A percentile compares a stretch with the other conserved stretches of the same genome.
Evolutionary conservation across 768 basidiomycete genomes (phyloP).

Genomic region (Naganishia kalamii): DNA sequence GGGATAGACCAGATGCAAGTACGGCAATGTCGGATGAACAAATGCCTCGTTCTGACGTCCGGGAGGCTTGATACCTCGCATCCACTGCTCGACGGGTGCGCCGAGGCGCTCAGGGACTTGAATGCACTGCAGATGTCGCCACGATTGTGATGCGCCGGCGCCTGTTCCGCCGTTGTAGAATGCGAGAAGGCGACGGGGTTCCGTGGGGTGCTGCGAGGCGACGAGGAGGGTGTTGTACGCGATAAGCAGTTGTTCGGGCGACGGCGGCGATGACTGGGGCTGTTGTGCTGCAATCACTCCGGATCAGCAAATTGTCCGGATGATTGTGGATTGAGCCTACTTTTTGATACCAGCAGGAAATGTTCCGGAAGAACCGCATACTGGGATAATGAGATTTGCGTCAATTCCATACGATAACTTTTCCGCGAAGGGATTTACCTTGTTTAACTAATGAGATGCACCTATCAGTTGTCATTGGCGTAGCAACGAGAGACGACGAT

Average conservation of each 20-base stretch:
- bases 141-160: slow-evolving; percentile 77
- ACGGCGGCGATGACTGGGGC: slow-evolving; percentile 69
- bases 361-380: slow-evolving; percentile 77
- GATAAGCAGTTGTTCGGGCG: slow-evolving; percentile 70
- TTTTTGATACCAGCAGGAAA: slow-evolving; percentile 80
- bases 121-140: slow-evolving; percentile 86
- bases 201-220: slow-evolving; percentile 55
- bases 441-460: slow-evolving; percentile 30
- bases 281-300: slow-evolving; percentile 28
- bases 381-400: slow-evolving; percentile 23
- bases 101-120: slow-evolving; percentile 56
- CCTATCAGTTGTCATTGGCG: neutral
- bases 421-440: slow-evolving; percentile 21
- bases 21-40: slow-evolving; percentile 60
- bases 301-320: no score
- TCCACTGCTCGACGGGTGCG: slow-evolving; percentile 71
- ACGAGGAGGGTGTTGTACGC: slow-evolving; percentile 68
- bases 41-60: slow-evolving; percentile 62
- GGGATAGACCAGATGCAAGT: slow-evolving; percentile 50
- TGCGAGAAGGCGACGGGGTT: slow-evolving; percentile 55
- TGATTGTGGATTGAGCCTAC: slow-evolving; percentile 47
- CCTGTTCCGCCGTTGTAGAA: slow-evolving; percentile 77
- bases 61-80: slow-evolving; percentile 50
- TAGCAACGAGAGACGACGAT: neutral
- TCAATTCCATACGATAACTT: neutral